phyloP scores from a whole-genome alignment of 768 basidiomycete species.

The Hebeloma cylindrosporum region DNA sequence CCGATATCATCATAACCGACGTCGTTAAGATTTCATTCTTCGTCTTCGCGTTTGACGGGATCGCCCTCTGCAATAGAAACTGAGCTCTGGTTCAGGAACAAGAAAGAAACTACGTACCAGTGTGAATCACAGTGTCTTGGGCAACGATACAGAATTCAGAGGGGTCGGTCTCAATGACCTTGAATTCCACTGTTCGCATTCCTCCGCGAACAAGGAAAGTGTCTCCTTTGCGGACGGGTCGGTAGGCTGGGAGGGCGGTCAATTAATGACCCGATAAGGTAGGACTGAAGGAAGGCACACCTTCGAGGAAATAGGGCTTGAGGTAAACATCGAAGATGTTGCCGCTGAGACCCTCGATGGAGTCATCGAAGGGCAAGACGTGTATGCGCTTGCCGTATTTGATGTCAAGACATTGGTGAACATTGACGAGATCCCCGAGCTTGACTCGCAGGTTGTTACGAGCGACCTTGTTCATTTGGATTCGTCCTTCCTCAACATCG shows the following conservation, averaged over 20 bases:
- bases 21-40: conserved; percentile 93
- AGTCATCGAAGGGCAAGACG: conserved; percentile 97
- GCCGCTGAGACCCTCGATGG: conserved; percentile 94
- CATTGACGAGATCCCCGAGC: conserved; percentile 93
- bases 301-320: conserved; percentile 98
- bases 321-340: conserved; percentile 99
- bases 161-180: conserved; percentile 97
- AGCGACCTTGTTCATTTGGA: conserved; percentile 99
- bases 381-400: conserved; percentile 99
- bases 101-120: conserved; percentile 46
- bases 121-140: conserved; percentile 97
- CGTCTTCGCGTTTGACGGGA: conserved; percentile 97
- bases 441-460: conserved; percentile 98
- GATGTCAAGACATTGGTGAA: conserved; percentile 95
- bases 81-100: conserved; percentile 16
- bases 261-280: background rate
- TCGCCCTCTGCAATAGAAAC: conserved; percentile 76
- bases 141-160: conserved; percentile 99
- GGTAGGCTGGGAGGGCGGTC: conserved; percentile 62
- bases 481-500: conserved; percentile 96
- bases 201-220: conserved; percentile 99
- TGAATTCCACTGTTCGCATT: conserved; percentile 98
- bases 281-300: conserved; percentile 35
- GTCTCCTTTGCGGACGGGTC: conserved; percentile 95
- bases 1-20: conserved; percentile 99